Evolutionary conservation across 1,284 basidiomycete genomes (phyloP).

Genomic region (Polyporus tsugae): DNA sequence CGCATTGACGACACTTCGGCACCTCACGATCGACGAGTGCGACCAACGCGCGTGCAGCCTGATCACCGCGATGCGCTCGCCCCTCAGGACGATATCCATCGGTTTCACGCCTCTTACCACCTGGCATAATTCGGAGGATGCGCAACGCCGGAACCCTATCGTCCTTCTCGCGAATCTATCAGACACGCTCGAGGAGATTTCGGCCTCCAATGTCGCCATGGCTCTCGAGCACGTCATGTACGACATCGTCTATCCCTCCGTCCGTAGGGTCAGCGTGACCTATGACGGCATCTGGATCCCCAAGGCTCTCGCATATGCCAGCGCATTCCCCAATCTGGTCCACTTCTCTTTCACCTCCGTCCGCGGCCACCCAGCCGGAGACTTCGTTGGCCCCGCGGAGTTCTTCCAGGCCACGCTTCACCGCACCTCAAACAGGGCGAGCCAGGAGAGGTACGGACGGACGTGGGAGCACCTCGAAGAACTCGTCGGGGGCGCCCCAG

Average conservation of each 20-base stretch:
- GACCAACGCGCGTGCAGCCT: constrained; percentile 8
- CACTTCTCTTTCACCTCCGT: constrained; percentile 18
- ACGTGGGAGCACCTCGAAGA: constrained; percentile 6
- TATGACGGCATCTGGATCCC: constrained; percentile 14
- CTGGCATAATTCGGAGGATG: constrained; percentile 7
- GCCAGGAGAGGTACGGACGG: not conserved
- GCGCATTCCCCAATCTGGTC: constrained; percentile 22
- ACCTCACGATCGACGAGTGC: constrained; percentile 18
- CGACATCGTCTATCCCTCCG: constrained; percentile 23
- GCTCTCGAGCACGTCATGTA: constrained; percentile 11
- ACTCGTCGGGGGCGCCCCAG: not conserved
- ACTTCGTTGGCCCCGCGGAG: not conserved
- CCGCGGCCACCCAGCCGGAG: not conserved
- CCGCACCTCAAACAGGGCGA: not conserved
- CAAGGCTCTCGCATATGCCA: constrained; percentile 19
- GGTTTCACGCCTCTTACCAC: constrained; percentile 1
- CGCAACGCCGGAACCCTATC: constrained; percentile 22
- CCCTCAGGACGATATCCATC: constrained; percentile 18
- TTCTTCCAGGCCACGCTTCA: not conserved
- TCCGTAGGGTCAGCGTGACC: constrained; percentile 16
- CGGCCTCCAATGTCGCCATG: constrained; percentile 18
- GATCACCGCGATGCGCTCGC: constrained; percentile 7
- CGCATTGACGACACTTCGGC: constrained; percentile 11
- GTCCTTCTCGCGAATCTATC: constrained; percentile 16
- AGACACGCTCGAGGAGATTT: constrained; percentile 21